Evolutionary conservation across 371 early-diverging fungal species (phyloP), one percentile per base, ranked within the genome.

Genomic region (Mucor plumbeus): DNA sequence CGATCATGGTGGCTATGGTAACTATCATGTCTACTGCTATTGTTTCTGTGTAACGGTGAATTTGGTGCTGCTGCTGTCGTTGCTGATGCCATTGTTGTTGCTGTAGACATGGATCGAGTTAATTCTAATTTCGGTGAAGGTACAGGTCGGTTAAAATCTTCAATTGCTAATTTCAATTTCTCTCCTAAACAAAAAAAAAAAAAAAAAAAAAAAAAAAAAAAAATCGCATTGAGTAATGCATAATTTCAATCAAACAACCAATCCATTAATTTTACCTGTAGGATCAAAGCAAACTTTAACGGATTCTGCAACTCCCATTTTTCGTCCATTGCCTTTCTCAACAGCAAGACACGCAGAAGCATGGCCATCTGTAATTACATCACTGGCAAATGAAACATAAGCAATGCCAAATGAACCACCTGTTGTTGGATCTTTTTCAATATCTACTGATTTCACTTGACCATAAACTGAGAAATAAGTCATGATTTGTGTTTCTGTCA

Each of bases 201-300:
- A n/a, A n/a, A n/a, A n/a, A n/a, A n/a, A n/a, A n/a, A n/a, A n/a
- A n/a, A n/a, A n/a, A n/a, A n/a, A n/a, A n/a, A n/a, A n/a, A n/a
- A n/a, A n/a, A n/a, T n/a, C n/a, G n/a, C 31, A 3, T 38, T 38
- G 5, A 26, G 26, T 26, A 26, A 26, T 26, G 26, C 26, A 26
- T 26, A 26, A 26, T 26, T 26, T 38, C 11, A 38, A 38, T 38
- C 14, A 26, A 10, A 0, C 7, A 50, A 11, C 13, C 5, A 50
- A 26, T 53, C 13, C 10, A 21, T 14, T 13, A 10, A n/a, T 5
- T 50, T 64, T 74, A 85, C 82, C 90, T 70, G 72, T 79, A 33
- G 79, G 76, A 71, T 91, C 91, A 62, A 88, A 78, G 63, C 86
- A 83, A n/a, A 92, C 90, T 41, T 78, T 84, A 31, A 90, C 81